Evolutionary conservation across 2,329 filamentous ascomycete species (phyloP).

Genomic region (Apiospora marii): DNA sequence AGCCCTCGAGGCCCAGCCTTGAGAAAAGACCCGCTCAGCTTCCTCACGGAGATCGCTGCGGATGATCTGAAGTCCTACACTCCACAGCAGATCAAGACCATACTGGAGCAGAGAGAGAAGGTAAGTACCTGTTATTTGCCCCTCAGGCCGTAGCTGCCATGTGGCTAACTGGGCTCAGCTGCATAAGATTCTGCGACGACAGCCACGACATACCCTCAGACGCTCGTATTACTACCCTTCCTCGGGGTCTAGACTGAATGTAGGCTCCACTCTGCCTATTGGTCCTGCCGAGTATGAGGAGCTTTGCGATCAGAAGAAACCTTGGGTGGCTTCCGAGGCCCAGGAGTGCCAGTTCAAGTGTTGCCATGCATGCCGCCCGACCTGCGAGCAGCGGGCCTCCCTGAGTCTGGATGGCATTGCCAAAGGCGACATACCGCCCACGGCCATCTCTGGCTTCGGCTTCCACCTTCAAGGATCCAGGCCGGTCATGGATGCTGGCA

Average conservation of each 20-base stretch:
- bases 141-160: not conserved
- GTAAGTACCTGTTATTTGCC: slow-evolving; percentile 43
- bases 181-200: slow-evolving; percentile 40
- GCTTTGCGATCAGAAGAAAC: slow-evolving; percentile 31
- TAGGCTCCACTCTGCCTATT: slow-evolving; percentile 32
- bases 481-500: slow-evolving; percentile 51
- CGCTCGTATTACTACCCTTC: slow-evolving; percentile 34
- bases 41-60: slow-evolving; percentile 54
- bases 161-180: slow-evolving; percentile 40
- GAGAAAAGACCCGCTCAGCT: slow-evolving; percentile 52
- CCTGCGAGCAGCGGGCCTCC: slow-evolving; percentile 52
- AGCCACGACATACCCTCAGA: not conserved
- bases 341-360: slow-evolving; percentile 59
- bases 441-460: slow-evolving; percentile 59
- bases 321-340: slow-evolving; percentile 47
- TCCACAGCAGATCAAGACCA: slow-evolving; percentile 53
- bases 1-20: slow-evolving; percentile 49
- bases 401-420: slow-evolving; percentile 59
- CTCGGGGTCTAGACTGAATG: slow-evolving; percentile 24
- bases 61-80: slow-evolving; percentile 54
- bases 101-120: slow-evolving; percentile 59
- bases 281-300: slow-evolving; percentile 27
- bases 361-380: slow-evolving; percentile 58
- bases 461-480: slow-evolving; percentile 54
- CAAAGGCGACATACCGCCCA: slow-evolving; percentile 58